A percentile compares a stretch with the other conserved stretches of the same genome.
Conservation (phyloP, 2,329 filamentous ascomycete species). For the Aschersonia sp. region DNA sequence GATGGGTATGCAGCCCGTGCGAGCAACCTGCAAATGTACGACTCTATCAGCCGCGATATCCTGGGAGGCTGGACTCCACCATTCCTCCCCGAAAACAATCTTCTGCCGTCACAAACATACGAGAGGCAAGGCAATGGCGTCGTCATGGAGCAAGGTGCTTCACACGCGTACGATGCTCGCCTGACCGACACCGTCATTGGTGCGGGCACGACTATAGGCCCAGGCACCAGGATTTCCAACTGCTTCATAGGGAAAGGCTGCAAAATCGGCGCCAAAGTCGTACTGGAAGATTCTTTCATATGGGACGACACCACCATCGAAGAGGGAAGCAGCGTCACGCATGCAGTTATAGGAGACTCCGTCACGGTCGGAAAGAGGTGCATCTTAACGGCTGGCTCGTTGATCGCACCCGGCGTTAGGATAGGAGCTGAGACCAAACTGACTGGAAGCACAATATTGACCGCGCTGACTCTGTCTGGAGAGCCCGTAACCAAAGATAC, state of each 20-base stretch:
- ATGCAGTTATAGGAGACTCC: conserved; percentile 63
- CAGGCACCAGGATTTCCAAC: conserved; percentile 53
- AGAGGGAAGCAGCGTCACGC: conserved; percentile 55
- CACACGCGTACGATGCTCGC: conserved; percentile 55
- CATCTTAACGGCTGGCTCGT: conserved; percentile 53
- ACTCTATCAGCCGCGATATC: conserved; percentile 77
- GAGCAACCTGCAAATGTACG: conserved; percentile 76
- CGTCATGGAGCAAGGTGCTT: conserved; percentile 67
- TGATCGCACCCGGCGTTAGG: conserved; percentile 66
- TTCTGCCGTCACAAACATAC: conserved; percentile 66
- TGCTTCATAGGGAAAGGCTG: conserved; percentile 76
- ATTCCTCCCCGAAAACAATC: conserved; percentile 76
- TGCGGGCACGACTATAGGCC: conserved; percentile 58
- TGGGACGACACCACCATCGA: conserved; percentile 75
- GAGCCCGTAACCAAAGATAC: conserved; percentile 24
- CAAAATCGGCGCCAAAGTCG: conserved; percentile 72
- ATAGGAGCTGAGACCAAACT: conserved; percentile 48
- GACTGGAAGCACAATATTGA: conserved; percentile 18
- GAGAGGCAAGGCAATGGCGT: conserved; percentile 52
- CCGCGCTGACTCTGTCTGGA: conserved; percentile 19
- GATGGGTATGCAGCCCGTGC: conserved; percentile 79
- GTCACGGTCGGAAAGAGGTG: conserved; percentile 58
- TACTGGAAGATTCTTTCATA: conserved; percentile 65
- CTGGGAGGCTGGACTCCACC: conserved; percentile 78
- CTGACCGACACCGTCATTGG: conserved; percentile 65